Base-by-base conservation (phyloP, 164 flowering plant species). In the Malania oleifera region DNA sequence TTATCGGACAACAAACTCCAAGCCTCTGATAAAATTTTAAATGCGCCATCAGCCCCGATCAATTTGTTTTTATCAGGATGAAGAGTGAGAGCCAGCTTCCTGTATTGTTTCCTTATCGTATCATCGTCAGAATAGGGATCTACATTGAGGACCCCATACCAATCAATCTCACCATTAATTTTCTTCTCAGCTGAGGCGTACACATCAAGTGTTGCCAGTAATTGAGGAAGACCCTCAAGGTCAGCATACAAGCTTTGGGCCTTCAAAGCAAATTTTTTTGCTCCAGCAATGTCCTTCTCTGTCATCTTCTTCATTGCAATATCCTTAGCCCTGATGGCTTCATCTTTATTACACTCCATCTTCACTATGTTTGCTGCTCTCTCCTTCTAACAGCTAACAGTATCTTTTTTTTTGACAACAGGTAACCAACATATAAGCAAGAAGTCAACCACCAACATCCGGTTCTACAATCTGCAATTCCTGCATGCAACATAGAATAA, bases 261-360 rank as follows among this genome's bases (percentile, higher is more conserved):
- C 67, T 66, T 74, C 68, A 38, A 59, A 25, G 86, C 80, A 49
- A 79, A 69, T 51, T 75, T 77, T 58, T 40, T 67, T 4, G 75
- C 75, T 15, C 71, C 71, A 25, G 19, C 51, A 31, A 67, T 35
- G 59, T 71, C 75, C 51, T 49, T 67, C 5, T 23, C 71, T 10
- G 40, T 18, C 40, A 71, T 63, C 50, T 67, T 67, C 64, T 37
- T 71, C 58, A 67, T 65, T 5, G 75, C 67, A 25, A 67, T 67
- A 22, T 67, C 71, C 48, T 77, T 82, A 7, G 83, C 78, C 62
- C 80, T 69, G 28, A 56, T 17, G 27, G 86, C 86, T 66, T 79
- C 86, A 63, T 79, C 83, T 50, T 59, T 76, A 43, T 79, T 72
- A 64, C 76, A 74, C 45, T 74, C 80, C 80, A 76, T 76, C 48